These are phyloP conservation scores for barley (Hordeum vulgare) DNA, from an alignment of 176 grass and related monocot genomes.

Conservation along the genomic window DNA sequence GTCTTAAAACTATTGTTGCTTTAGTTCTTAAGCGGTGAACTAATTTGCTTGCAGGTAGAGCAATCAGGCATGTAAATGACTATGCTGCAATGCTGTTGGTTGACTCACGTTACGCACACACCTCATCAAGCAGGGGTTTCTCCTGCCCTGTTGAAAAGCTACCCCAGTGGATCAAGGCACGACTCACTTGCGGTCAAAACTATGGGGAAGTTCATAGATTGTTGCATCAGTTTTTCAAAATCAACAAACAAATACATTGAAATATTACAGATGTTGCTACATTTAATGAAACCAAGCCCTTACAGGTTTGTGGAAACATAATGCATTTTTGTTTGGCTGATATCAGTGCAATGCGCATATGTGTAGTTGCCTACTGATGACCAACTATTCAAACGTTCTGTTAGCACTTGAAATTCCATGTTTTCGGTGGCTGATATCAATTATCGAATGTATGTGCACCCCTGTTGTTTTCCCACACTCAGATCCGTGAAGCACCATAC, in stretches of 20 bases:
- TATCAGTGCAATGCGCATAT: not conserved
- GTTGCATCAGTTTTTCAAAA: constrained; percentile 72
- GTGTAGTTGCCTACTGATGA: not conserved
- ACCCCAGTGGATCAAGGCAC: constrained; percentile 83
- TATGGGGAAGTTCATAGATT: constrained; percentile 82
- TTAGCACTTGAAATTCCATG: not conserved
- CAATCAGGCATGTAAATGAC: constrained; percentile 95
- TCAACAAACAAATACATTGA: constrained; percentile 49
- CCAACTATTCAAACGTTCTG: not conserved
- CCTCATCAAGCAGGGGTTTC: constrained; percentile 28
- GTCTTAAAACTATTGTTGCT: not conserved
- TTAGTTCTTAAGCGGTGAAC: constrained; percentile 13
- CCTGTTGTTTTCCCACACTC: not conserved
- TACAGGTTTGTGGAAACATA: not conserved
- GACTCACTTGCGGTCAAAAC: constrained; percentile 46
- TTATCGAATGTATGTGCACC: not conserved
- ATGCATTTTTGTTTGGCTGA: not conserved
- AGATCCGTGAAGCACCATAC: not conserved
- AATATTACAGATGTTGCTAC: not conserved
- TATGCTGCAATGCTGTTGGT: constrained; percentile 92
- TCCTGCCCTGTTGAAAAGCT: constrained; percentile 65
- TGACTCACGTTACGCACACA: constrained; percentile 56
- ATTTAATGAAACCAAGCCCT: not conserved
- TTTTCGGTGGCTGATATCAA: not conserved
- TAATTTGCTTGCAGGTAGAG: constrained; percentile 62